Conservation (phyloP, 208 protist genomes). For the Leishmania guyanensis region DNA sequence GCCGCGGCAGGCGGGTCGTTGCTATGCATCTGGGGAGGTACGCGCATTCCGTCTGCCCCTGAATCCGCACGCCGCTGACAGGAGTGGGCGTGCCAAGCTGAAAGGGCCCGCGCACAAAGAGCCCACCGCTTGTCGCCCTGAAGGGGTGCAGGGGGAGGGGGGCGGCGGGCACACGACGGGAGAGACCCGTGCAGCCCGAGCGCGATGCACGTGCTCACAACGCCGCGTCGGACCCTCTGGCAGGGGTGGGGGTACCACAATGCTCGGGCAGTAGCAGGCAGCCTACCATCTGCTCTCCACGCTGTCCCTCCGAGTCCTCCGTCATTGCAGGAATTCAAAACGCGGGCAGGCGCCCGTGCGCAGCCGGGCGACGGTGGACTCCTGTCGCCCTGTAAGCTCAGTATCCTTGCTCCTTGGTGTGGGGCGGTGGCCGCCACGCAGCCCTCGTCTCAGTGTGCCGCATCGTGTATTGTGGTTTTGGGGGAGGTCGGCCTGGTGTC, state of each 20-base stretch:
- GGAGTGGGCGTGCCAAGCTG: background rate
- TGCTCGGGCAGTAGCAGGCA: background rate
- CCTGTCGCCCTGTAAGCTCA: background rate
- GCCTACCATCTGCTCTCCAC: background rate
- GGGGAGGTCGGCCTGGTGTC: background rate
- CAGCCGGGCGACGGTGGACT: background rate
- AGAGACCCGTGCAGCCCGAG: too few relatives aligned
- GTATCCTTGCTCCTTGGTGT: background rate
- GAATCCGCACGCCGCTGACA: background rate
- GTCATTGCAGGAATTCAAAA: background rate
- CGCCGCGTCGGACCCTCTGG: too few relatives aligned
- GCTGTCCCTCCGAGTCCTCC: background rate
- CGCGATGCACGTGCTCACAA: too few relatives aligned
- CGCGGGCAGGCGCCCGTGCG: background rate
- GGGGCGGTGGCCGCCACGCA: background rate
- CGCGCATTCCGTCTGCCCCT: background rate
- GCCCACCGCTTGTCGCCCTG: background rate
- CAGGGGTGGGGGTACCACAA: background rate
- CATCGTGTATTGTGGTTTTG: background rate
- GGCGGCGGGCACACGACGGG: too few relatives aligned
- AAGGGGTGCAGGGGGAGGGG: background rate
- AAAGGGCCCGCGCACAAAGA: background rate
- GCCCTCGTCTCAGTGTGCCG: background rate
- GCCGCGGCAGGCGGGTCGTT: background rate
- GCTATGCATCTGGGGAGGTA: background rate